Percentiles rank a stretch among this genome's conserved stretches.
phyloP scores from a whole-genome alignment of 2,329 filamentous ascomycete genomes.

The Colletotrichum endophyticum region DNA sequence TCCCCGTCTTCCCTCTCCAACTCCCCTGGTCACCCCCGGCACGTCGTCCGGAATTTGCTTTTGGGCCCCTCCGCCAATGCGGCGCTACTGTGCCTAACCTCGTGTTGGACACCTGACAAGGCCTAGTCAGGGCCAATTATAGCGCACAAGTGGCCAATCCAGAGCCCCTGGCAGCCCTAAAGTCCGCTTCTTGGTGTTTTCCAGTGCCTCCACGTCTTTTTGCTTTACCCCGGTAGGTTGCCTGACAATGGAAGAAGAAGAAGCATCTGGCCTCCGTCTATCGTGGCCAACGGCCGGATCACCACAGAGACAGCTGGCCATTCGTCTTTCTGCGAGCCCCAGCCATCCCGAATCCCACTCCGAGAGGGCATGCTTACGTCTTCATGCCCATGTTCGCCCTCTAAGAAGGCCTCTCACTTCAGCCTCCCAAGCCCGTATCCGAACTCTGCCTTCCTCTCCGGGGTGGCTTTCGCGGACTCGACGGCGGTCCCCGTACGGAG shows the following conservation, averaged over 20 bases:
- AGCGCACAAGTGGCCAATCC: background rate
- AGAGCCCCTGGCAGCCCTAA: background rate
- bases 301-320: slow-evolving; percentile 7
- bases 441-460: background rate
- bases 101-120: slow-evolving; percentile 10
- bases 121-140: slow-evolving; percentile 7
- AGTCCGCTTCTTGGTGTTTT: background rate
- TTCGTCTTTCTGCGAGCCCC: background rate
- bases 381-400: background rate
- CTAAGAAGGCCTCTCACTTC: background rate
- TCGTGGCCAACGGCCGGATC: background rate
- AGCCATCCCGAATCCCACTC: background rate
- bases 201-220: background rate
- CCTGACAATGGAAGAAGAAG: background rate
- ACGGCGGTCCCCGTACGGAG: background rate
- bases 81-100: slow-evolving; percentile 17
- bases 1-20: background rate
- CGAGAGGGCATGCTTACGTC: background rate
- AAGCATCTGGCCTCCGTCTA: background rate
- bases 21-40: background rate
- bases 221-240: background rate
- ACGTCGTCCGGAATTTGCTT: slow-evolving; percentile 2
- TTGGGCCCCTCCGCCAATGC: slow-evolving; percentile 10
- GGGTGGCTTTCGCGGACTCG: background rate
- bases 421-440: background rate